Base-by-base conservation (phyloP, 352 stramenopile species). In the Phytophthora agathidicida region DNA sequence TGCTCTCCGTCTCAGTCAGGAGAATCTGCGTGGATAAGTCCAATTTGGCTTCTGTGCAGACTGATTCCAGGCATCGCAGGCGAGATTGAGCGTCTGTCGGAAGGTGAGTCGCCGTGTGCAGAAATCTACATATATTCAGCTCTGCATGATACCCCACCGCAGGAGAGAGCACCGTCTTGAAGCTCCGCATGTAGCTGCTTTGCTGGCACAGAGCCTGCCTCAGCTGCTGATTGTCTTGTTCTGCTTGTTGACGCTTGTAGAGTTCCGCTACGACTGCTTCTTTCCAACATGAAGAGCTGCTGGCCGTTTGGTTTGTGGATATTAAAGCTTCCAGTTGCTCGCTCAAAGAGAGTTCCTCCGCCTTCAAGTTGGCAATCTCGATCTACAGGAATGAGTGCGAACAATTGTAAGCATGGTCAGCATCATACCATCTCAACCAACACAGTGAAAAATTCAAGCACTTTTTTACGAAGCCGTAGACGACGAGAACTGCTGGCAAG, bases 211-310 rank as follows among this genome's bases (percentile, higher is more conserved):
- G 39, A 23, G 66, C 71, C 22, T 51, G 62, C 55, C 75, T 71
- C 20, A 86, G 52, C 8, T 54, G 47, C 9, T 69, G 55, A 45
- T 83, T 83, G 5, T 64, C 20, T 20, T 68, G 44, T 47, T 82
- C 73, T 8, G 58, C 60, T 43, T 86, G 60, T 24, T 59, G 56
- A 35, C 69, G 76, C 56, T 81, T 83, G 52, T 59, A 64, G 14
- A 67, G 71, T 42, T 81, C 61, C 20, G 57, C 69, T 17, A 71
- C 60, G 14, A 71, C 73, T 9, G 36, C 49, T 47, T 83, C 70
- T 45, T 86, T 63, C 53, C 49, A 35, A 75, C 51, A 10, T 73
- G 46, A 27, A 32, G 44, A n/a, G 67, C 60, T 32, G 7, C 7
- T 22, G 3, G 4, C 2, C 5, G 6, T 37, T 10, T 6, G 7